Evolutionary conservation across 306 rosid species (phyloP).

Genomic region (Ormosia emarginata): DNA sequence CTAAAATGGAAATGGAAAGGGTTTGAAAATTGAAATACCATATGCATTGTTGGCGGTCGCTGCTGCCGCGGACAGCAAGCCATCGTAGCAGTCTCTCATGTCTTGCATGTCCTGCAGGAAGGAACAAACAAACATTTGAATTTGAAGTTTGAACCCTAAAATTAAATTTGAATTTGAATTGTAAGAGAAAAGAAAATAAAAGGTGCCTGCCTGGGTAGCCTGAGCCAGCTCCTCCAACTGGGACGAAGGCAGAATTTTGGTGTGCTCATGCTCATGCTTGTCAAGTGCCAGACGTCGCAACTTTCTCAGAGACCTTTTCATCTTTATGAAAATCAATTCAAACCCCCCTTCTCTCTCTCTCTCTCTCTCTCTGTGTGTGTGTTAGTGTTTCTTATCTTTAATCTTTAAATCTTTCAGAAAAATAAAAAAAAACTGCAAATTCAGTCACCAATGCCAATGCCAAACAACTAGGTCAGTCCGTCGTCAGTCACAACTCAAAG

Average conservation of each 20-base stretch:
- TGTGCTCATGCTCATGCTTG: slow-evolving; percentile 48
- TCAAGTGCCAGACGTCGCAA: slow-evolving; percentile 55
- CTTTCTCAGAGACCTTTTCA: slow-evolving; percentile 69
- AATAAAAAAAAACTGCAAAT: no score
- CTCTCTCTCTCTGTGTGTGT: background rate
- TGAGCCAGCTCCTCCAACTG: slow-evolving; percentile 71
- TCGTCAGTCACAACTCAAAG: background rate
- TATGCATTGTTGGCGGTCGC: slow-evolving; percentile 77
- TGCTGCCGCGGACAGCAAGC: slow-evolving; percentile 82
- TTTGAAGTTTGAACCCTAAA: slow-evolving; percentile 10
- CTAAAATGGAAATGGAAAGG: background rate
- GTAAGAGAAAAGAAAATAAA: background rate
- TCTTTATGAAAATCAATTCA: slow-evolving; percentile 11
- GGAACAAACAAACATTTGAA: background rate
- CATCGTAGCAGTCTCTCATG: slow-evolving; percentile 77
- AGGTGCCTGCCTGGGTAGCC: slow-evolving; percentile 53
- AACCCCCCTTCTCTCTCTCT: background rate
- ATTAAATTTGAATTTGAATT: background rate
- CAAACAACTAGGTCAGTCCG: background rate
- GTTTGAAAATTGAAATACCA: slow-evolving; percentile 37
- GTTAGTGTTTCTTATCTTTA: background rate
- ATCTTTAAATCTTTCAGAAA: background rate
- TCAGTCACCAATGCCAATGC: background rate
- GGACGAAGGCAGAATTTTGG: slow-evolving; percentile 41
- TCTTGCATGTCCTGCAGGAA: slow-evolving; percentile 64